Percentiles rank a stretch among this genome's conserved stretches.
These are phyloP conservation scores for Scytalidium sp. DNA, from an alignment of 2,329 filamentous ascomycete genomes.

Conservation along the genomic window DNA sequence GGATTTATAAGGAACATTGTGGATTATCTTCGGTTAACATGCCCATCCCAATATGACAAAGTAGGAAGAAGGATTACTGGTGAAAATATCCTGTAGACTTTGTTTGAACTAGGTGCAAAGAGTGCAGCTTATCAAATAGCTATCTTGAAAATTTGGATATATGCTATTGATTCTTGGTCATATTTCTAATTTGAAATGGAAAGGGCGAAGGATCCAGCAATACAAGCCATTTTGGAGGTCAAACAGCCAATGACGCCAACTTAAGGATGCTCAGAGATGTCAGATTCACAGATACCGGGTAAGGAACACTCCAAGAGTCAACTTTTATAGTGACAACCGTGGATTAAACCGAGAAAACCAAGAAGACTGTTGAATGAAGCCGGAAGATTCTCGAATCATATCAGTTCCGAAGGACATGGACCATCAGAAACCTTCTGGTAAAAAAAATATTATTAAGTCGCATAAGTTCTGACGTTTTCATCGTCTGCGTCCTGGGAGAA, in stretches of 20 bases:
- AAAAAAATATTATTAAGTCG: background rate
- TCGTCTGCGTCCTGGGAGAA: background rate
- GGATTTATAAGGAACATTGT: background rate
- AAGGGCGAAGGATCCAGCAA: background rate
- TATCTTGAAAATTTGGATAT: background rate
- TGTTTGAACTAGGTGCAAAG: background rate
- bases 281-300: background rate
- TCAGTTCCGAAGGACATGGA: too few species aligned
- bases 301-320: background rate
- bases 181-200: background rate
- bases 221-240: too few species aligned
- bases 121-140: background rate
- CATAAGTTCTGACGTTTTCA: background rate
- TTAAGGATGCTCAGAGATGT: too few species aligned
- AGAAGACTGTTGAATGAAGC: too few species aligned
- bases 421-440: background rate
- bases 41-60: too few species aligned
- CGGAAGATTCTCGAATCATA: too few species aligned
- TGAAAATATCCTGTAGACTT: too few species aligned
- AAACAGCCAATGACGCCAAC: too few species aligned
- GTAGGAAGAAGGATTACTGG: too few species aligned
- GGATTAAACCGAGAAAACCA: too few species aligned
- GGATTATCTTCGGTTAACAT: too few species aligned
- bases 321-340: too few species aligned
- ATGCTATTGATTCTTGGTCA: background rate